phyloP scores from a whole-genome alignment of 176 grass and related monocot genomes.

The Sorghum bicolor region DNA sequence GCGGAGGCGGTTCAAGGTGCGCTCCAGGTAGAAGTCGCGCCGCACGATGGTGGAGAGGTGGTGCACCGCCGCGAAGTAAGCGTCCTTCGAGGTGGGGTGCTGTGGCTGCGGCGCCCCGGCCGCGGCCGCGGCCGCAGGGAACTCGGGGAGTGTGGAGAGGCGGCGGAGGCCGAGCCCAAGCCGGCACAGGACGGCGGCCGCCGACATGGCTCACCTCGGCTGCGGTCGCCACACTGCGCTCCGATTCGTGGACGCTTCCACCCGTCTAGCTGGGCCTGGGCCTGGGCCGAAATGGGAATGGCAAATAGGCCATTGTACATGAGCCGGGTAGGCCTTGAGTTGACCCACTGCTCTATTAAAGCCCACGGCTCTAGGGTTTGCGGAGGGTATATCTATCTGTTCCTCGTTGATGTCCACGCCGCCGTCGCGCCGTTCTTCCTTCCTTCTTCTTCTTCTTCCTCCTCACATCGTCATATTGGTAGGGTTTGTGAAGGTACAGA shows the following conservation, averaged over 20 bases:
- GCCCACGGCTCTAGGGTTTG: slow-evolving; percentile 28
- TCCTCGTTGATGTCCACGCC: background rate
- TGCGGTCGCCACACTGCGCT: background rate
- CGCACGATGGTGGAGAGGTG: slow-evolving; percentile 85
- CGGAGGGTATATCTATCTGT: background rate
- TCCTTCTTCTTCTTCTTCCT: no score
- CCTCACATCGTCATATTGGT: background rate
- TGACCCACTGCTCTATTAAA: background rate
- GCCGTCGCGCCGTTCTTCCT: slow-evolving; percentile 16
- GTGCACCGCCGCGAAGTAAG: slow-evolving; percentile 81
- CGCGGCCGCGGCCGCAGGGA: background rate
- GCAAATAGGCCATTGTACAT: background rate
- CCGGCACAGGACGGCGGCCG: slow-evolving; percentile 18
- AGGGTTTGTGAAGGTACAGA: background rate
- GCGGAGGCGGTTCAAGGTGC: slow-evolving; percentile 82
- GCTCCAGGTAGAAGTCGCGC: slow-evolving; percentile 96
- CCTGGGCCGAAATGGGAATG: background rate
- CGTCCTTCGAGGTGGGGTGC: slow-evolving; percentile 67
- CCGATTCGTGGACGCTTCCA: background rate
- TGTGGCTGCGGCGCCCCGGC: background rate
- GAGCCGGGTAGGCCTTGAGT: background rate
- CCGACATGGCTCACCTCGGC: slow-evolving; percentile 2
- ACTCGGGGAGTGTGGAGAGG: slow-evolving; percentile 11
- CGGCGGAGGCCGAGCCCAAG: slow-evolving; percentile 20
- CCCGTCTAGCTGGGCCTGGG: background rate